phyloP scores from a whole-genome alignment of 179 eudicot genomes.

The Heliamphora pulchella region DNA sequence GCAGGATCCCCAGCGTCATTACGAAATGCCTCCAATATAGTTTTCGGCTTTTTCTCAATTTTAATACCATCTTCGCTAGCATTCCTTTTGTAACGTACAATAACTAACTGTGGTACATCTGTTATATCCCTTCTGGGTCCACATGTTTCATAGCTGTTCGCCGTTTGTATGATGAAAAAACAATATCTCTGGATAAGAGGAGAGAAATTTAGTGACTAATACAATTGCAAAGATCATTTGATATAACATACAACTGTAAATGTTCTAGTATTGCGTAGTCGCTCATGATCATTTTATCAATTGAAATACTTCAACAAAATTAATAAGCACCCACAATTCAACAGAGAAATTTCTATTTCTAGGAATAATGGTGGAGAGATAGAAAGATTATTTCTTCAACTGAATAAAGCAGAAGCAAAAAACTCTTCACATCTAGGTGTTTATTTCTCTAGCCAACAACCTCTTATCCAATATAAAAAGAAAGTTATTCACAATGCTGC shows the following conservation, averaged over 20 bases:
- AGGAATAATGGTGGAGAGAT: too few species aligned
- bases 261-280: neutral
- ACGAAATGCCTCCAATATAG: slow-evolving; percentile 42
- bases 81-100: slow-evolving; percentile 65
- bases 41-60: slow-evolving; percentile 40
- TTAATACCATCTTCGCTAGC: slow-evolving; percentile 33
- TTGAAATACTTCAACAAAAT: neutral
- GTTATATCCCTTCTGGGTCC: slow-evolving; percentile 67
- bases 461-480: neutral
- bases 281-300: neutral
- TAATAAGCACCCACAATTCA: neutral
- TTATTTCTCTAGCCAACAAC: neutral
- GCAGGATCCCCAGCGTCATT: slow-evolving; percentile 68
- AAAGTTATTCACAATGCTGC: neutral
- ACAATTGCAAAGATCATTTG: neutral
- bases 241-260: neutral
- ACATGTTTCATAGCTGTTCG: slow-evolving; percentile 68
- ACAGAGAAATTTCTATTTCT: too few species aligned
- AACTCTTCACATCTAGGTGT: neutral
- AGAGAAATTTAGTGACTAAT: neutral
- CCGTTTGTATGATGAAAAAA: slow-evolving; percentile 64
- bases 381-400: neutral
- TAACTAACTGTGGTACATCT: slow-evolving; percentile 40
- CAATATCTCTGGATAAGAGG: slow-evolving; percentile 55
- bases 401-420: neutral